These are phyloP conservation scores for Sporodiniella umbellata DNA, from an alignment of 371 early-diverging fungal genomes.

Conservation along the genomic window DNA sequence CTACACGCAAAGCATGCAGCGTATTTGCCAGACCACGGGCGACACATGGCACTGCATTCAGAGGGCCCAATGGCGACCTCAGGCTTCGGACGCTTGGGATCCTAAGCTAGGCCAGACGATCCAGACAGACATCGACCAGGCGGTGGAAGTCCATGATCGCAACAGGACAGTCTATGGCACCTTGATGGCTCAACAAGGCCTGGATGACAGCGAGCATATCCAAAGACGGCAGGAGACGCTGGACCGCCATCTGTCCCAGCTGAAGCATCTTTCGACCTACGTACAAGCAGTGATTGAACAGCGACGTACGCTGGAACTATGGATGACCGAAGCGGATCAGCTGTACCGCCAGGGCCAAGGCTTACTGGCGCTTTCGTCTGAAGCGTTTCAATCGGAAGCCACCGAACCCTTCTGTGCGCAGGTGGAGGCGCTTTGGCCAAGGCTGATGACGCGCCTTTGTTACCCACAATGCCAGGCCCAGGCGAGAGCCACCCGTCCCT, in stretches of 20 bases:
- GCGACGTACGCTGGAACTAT: slow-evolving; percentile 15
- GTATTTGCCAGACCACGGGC: slow-evolving; percentile 18
- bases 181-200: not conserved
- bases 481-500: slow-evolving; percentile 26
- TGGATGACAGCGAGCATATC: slow-evolving; percentile 16
- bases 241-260: slow-evolving; percentile 14
- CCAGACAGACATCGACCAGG: too few relatives aligned
- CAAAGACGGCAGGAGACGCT: slow-evolving; percentile 29
- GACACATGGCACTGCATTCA: slow-evolving; percentile 31
- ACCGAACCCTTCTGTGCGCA: too few relatives aligned
- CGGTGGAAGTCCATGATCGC: too few relatives aligned
- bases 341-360: slow-evolving; percentile 3
- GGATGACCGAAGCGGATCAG: not conserved
- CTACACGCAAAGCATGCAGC: slow-evolving; percentile 13
- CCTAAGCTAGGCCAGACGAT: too few relatives aligned
- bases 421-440: too few relatives aligned
- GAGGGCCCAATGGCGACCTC: slow-evolving; percentile 33
- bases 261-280: slow-evolving; percentile 14
- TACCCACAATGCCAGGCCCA: slow-evolving; percentile 30
- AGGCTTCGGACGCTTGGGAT: not conserved
- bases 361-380: not conserved
- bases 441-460: too few relatives aligned
- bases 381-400: too few relatives aligned
- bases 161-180: too few relatives aligned
- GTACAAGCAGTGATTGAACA: slow-evolving; percentile 25